These are phyloP conservation scores for Microsporum audouinii DNA, from an alignment of 2,329 filamentous ascomycete genomes.

Conservation along the genomic window DNA sequence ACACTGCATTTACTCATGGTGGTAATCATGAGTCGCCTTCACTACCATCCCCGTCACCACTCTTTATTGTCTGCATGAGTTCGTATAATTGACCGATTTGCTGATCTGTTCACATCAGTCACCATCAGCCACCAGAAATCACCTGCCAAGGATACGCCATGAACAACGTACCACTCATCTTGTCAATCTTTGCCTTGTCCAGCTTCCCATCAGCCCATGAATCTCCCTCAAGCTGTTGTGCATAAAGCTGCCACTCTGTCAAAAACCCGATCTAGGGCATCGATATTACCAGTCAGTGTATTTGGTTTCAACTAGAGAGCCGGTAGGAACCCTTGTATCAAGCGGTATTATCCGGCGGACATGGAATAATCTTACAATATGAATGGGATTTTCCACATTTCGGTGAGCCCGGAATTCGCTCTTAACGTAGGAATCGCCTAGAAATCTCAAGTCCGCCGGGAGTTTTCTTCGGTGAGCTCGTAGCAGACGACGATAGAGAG, in stretches of 20 bases:
- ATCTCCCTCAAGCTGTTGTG: constrained; percentile 81
- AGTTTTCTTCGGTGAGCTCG: constrained; percentile 69
- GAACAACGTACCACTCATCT: constrained; percentile 69
- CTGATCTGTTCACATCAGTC: constrained; percentile 51
- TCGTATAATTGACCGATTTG: constrained; percentile 91
- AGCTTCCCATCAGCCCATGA: constrained; percentile 74
- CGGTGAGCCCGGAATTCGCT: constrained; percentile 79
- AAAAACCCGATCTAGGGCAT: constrained; percentile 71
- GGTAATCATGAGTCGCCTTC: neutral
- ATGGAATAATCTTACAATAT: constrained; percentile 53
- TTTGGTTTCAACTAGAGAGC: neutral
- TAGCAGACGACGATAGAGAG: constrained; percentile 76
- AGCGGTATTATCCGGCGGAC: neutral
- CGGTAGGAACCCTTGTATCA: neutral
- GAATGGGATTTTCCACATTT: constrained; percentile 76
- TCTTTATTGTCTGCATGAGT: constrained; percentile 70
- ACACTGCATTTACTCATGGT: neutral
- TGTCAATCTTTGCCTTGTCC: constrained; percentile 71
- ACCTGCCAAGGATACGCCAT: constrained; percentile 5
- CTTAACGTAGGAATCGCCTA: constrained; percentile 91
- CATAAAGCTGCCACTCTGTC: constrained; percentile 92
- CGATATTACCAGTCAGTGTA: neutral
- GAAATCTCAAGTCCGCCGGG: constrained; percentile 57
- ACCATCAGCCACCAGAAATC: neutral
- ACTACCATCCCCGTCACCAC: constrained; percentile 31